Evolutionary conservation across 1,284 basidiomycete species (phyloP).

Genomic region (Moniliella sp.): DNA sequence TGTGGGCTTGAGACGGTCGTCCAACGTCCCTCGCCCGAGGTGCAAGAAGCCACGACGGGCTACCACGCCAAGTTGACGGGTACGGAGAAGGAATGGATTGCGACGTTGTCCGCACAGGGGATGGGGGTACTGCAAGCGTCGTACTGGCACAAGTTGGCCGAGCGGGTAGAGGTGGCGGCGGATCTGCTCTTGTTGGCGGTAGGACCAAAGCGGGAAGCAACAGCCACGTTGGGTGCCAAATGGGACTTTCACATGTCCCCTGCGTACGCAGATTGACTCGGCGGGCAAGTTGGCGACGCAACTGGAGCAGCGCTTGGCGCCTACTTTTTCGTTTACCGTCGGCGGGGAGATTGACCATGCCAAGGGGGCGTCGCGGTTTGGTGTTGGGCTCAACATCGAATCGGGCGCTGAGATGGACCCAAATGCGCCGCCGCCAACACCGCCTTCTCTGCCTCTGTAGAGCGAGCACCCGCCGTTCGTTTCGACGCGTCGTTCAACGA

Average conservation of each 20-base stretch:
- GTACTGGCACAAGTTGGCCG: conserved; percentile 85
- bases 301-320: conserved; percentile 84
- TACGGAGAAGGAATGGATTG: conserved; percentile 41
- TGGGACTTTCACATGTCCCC: conserved; percentile 79
- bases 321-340: conserved; percentile 78
- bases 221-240: conserved; percentile 78
- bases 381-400: conserved; percentile 89
- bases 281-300: conserved; percentile 62
- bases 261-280: conserved; percentile 24
- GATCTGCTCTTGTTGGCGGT: conserved; percentile 56
- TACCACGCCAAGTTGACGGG: conserved; percentile 55
- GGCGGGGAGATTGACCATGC: conserved; percentile 16
- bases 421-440: conserved; percentile 18
- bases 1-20: conserved; percentile 72
- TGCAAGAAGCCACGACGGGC: conserved; percentile 50
- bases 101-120: conserved; percentile 65
- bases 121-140: conserved; percentile 68
- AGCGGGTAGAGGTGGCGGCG: conserved; percentile 94
- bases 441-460: conserved; percentile 30
- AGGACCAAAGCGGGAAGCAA: conserved; percentile 55
- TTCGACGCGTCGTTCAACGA: too few relatives aligned
- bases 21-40: conserved; percentile 45
- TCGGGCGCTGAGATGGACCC: conserved; percentile 24
- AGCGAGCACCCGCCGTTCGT: too few relatives aligned
- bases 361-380: conserved; percentile 74